Evolutionary conservation across 2,329 filamentous ascomycete genomes (phyloP), one percentile per base, ranked within the genome.

Genomic region (Alternaria sp.): DNA sequence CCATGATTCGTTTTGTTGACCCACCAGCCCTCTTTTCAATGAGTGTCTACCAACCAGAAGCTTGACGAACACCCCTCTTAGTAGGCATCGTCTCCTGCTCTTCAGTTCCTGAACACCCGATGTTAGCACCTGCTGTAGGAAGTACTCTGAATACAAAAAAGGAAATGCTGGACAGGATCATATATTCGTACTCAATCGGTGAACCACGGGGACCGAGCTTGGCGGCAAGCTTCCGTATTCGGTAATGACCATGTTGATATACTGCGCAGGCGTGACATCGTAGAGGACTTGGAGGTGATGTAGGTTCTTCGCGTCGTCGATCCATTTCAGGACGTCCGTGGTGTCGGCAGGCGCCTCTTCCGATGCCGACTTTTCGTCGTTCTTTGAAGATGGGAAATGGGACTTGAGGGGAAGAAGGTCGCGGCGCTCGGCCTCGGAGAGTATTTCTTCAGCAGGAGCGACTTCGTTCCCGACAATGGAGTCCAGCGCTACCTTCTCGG

Each of bases 381-480:
- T 62, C 48, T 66, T 71, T 1, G 65, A 56, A 6, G 68, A 29
- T 8, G 70, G 66, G 3, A 75, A 54, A 26, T 69, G 65, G 2
- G 69, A 62, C 48, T 73, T 72, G 11, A 77, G 64, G 0, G 72
- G 72, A 5, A 77, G 68, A 3, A 77, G 63, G 3, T 69, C 68
- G 17, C 64, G 57, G 28, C 75, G 72, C 53, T 77, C 74, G 17
- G 65, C 52, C 41, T 77, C 74, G 2, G 75, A 75, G 50, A 82
- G 70, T 10, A 90, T 79, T 79, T 92, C 83, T 77, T 90, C 86
- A 78, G 92, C 72, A 76, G 93, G 84, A 79, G 87, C 93, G 62
- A 97, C 89, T 81, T 99, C 95, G 77, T 99, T 99, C 71, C 92
- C 89, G 40, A 95, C 94, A 66, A 98, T 91, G 24, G 92, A 94